A percentile compares a stretch with the other conserved stretches of the same genome.
These are phyloP conservation scores for Skeletonema grethae DNA, from an alignment of 108 stramenopile genomes.

Conservation along the genomic window DNA sequence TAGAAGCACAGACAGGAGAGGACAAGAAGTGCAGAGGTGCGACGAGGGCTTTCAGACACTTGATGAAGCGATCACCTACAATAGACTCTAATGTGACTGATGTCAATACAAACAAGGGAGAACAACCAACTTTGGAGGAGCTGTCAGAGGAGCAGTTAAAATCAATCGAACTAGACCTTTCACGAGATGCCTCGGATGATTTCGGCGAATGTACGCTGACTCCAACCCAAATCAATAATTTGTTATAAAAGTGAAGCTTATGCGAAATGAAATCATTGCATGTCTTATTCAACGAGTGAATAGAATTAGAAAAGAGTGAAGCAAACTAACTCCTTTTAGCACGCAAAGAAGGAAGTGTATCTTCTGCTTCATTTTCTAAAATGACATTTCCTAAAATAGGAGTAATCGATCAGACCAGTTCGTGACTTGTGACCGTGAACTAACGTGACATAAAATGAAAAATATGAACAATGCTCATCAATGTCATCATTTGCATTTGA, in stretches of 20 bases:
- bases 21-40: neutral
- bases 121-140: neutral
- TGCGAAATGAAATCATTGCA: no score
- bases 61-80: neutral
- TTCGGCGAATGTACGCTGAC: neutral
- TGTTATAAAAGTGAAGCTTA: neutral
- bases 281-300: no score
- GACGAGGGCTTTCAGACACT: neutral
- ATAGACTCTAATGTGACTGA: neutral
- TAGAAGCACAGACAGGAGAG: neutral
- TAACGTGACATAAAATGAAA: no score
- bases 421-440: no score
- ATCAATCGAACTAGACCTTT: neutral
- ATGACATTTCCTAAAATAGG: no score
- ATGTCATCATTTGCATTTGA: no score
- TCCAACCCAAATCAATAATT: neutral
- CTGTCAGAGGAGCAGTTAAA: neutral
- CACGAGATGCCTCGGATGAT: neutral
- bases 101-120: neutral
- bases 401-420: no score
- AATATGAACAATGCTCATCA: no score
- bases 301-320: no score
- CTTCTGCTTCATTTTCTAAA: no score
- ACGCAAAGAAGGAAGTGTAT: no score
- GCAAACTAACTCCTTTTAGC: no score